These are phyloP conservation scores for Corchorus olitorius DNA, from an alignment of 345 rosid genomes.

Conservation along the genomic window DNA sequence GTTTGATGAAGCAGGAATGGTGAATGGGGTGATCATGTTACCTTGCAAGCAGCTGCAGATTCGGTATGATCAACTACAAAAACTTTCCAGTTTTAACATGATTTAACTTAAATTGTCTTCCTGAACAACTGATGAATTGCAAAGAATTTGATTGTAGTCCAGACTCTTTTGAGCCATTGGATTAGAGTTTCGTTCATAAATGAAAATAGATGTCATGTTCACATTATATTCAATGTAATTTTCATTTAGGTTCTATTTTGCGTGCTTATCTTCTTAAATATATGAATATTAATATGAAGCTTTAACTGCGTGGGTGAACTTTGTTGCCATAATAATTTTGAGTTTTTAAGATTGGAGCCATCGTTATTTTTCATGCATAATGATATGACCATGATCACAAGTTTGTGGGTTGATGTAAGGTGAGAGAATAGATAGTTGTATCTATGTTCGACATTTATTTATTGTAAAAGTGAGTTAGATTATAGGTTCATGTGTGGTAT, in stretches of 20 bases:
- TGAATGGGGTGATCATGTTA: conserved; percentile 78
- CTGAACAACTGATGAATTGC: background rate
- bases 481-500: background rate
- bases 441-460: background rate
- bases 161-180: background rate
- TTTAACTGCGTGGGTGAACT: background rate
- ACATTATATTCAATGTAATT: background rate
- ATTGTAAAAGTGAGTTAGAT: background rate
- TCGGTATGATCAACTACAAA: conserved; percentile 30
- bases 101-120: background rate
- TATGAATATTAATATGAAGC: background rate
- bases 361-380: background rate
- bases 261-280: background rate
- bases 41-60: conserved; percentile 80
- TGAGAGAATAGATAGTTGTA: background rate
- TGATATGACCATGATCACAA: background rate
- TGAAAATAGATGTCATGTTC: background rate
- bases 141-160: conserved; percentile 1
- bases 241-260: background rate
- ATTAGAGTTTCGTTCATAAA: background rate
- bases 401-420: conserved; percentile 8
- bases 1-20: conserved; percentile 41
- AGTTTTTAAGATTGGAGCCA: background rate
- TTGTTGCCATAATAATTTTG: background rate
- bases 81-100: background rate